Percentiles rank a stretch among this genome's conserved stretches.
These are phyloP conservation scores for Globisporangium camurandrum DNA, from an alignment of 352 stramenopile genomes.

Conservation along the genomic window DNA sequence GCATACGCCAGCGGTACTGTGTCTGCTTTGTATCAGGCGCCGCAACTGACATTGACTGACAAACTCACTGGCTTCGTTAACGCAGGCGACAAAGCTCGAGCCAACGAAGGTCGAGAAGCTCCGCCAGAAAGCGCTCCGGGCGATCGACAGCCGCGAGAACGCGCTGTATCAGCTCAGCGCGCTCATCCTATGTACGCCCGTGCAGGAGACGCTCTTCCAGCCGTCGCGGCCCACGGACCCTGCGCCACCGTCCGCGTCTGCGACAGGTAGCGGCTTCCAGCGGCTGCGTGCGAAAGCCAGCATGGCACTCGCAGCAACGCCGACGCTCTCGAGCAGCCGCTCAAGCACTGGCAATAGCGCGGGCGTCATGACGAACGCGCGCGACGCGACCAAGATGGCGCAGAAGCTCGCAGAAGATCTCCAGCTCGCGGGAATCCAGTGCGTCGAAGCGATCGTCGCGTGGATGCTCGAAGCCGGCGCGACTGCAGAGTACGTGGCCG, in stretches of 20 bases:
- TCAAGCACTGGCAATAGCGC: not conserved
- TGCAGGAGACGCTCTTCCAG: slow-evolving; percentile 45
- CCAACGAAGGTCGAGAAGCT: slow-evolving; percentile 60
- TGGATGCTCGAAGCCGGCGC: slow-evolving; percentile 75
- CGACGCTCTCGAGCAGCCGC: slow-evolving; percentile 1
- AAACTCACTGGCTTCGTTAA: not conserved
- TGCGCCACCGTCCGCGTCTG: slow-evolving; percentile 12
- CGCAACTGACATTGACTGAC: not conserved
- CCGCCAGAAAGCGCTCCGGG: slow-evolving; percentile 58
- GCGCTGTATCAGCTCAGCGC: slow-evolving; percentile 65
- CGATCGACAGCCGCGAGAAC: slow-evolving; percentile 57
- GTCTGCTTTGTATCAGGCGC: not conserved
- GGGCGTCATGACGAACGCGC: slow-evolving; percentile 52
- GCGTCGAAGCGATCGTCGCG: slow-evolving; percentile 69
- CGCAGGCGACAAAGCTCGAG: slow-evolving; percentile 14
- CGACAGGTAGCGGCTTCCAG: slow-evolving; percentile 16
- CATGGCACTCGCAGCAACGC: slow-evolving; percentile 29
- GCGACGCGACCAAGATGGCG: slow-evolving; percentile 58
- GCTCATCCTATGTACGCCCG: slow-evolving; percentile 58
- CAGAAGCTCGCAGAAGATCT: slow-evolving; percentile 61
- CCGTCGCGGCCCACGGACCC: slow-evolving; percentile 32
- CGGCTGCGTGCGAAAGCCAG: slow-evolving; percentile 33
- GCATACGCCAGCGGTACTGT: slow-evolving; percentile 10
- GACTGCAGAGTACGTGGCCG: slow-evolving; percentile 45
- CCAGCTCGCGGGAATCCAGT: slow-evolving; percentile 57